A percentile compares a stretch with the other conserved stretches of the same genome.
Conservation (phyloP, 208 protist genomes). For the Crithidia mellificae region DNA sequence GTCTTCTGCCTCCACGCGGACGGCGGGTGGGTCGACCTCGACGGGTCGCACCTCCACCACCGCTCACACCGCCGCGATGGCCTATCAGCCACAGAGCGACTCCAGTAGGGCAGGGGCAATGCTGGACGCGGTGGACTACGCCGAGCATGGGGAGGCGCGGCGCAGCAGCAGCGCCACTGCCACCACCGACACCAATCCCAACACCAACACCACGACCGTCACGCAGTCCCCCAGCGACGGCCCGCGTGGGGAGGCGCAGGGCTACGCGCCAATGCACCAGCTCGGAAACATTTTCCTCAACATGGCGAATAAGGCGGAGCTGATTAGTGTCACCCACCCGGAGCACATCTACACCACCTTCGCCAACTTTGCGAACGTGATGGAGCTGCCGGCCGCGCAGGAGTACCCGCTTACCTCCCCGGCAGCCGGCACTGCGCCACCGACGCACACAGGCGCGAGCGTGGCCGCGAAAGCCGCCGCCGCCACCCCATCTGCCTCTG, state of each 20-base stretch:
- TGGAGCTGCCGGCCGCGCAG: conserved; percentile 23
- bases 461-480: too few relatives aligned
- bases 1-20: neutral
- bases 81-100: neutral
- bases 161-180: neutral
- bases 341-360: conserved; percentile 23
- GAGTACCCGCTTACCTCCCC: neutral
- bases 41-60: neutral
- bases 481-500: neutral
- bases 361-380: conserved; percentile 7
- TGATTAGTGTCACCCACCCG: conserved; percentile 24
- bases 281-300: conserved; percentile 25
- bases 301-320: conserved; percentile 26
- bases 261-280: conserved; percentile 3
- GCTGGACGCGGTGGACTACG: conserved; percentile 4
- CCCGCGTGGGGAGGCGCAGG: too few relatives aligned
- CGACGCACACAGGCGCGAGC: too few relatives aligned
- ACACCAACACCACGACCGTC: neutral
- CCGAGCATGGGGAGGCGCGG: neutral
- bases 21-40: conserved; percentile 5
- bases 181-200: neutral
- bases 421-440: neutral
- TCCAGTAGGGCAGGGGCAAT: neutral
- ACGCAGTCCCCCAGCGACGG: neutral
- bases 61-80: neutral